Conservation (phyloP, 768 basidiomycete genomes). For the Chalciporus pseudorubinellus region DNA sequence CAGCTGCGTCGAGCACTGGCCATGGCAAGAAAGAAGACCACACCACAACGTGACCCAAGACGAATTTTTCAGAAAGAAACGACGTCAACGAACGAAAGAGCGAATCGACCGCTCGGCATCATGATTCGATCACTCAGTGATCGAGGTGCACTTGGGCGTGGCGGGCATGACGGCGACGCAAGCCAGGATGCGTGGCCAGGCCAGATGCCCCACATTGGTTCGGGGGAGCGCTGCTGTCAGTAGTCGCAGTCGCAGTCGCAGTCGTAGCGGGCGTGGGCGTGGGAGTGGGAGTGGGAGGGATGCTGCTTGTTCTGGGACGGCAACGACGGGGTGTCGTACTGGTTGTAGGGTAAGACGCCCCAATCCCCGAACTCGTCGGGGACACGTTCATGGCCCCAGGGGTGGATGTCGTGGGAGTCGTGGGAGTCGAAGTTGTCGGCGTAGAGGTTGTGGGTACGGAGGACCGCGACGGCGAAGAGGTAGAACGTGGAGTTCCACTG, state of each 20-base stretch:
- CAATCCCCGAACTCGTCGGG: background rate
- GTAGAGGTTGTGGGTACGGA: background rate
- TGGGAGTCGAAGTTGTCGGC: background rate
- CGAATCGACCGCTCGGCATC: too few species aligned
- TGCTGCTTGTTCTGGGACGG: background rate
- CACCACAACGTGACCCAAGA: too few species aligned
- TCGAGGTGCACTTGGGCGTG: background rate
- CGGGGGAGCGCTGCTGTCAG: background rate
- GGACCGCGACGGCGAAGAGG: background rate
- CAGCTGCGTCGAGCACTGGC: too few species aligned
- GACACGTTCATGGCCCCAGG: background rate
- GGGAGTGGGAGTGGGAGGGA: background rate
- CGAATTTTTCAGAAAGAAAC: too few species aligned
- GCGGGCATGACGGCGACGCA: background rate
- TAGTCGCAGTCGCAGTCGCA: background rate
- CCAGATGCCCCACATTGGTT: background rate
- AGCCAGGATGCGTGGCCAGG: background rate
- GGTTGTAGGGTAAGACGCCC: background rate
- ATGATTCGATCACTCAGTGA: background rate
- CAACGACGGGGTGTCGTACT: background rate
- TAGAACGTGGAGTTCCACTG: background rate
- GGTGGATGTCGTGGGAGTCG: background rate
- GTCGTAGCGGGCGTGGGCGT: background rate
- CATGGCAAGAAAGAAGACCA: too few species aligned
- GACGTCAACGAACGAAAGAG: background rate